phyloP scores from a whole-genome alignment of 306 rosid genomes.

The Lagenaria siceraria region DNA sequence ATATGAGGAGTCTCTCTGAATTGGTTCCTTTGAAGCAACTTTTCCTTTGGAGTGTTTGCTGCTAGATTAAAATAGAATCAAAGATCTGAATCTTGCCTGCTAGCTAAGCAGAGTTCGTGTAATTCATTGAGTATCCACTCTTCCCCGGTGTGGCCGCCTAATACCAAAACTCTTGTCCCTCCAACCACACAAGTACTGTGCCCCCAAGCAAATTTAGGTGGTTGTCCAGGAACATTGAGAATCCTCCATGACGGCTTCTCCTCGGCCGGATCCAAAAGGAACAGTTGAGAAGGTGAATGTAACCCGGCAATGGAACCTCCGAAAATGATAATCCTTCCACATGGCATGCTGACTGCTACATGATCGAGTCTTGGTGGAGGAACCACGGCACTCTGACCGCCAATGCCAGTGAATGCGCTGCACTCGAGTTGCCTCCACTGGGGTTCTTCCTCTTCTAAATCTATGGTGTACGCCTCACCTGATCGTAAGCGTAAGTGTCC shows the following conservation, averaged over 20 bases:
- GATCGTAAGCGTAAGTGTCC: conserved; percentile 78
- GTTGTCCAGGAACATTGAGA: conserved; percentile 86
- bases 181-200: conserved; percentile 97
- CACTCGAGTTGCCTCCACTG: conserved; percentile 84
- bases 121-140: conserved; percentile 96
- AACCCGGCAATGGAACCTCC: conserved; percentile 94
- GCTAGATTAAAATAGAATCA: conserved; percentile 7
- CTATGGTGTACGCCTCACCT: conserved; percentile 84
- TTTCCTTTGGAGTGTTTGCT: neutral
- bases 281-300: conserved; percentile 94
- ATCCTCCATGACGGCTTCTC: conserved; percentile 98
- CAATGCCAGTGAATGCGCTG: conserved; percentile 53
- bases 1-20: neutral
- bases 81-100: conserved; percentile 59
- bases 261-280: conserved; percentile 89
- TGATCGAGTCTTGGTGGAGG: conserved; percentile 96
- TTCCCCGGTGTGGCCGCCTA: conserved; percentile 94
- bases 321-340: conserved; percentile 84
- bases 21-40: neutral
- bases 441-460: conserved; percentile 66
- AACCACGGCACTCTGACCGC: conserved; percentile 69
- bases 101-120: conserved; percentile 90
- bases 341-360: conserved; percentile 98
- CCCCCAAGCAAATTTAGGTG: conserved; percentile 97
- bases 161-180: conserved; percentile 83